Evolutionary conservation across 2,329 filamentous ascomycete species (phyloP), one percentile per base, ranked within the genome.

Genomic region (Rutstroemia sp.): DNA sequence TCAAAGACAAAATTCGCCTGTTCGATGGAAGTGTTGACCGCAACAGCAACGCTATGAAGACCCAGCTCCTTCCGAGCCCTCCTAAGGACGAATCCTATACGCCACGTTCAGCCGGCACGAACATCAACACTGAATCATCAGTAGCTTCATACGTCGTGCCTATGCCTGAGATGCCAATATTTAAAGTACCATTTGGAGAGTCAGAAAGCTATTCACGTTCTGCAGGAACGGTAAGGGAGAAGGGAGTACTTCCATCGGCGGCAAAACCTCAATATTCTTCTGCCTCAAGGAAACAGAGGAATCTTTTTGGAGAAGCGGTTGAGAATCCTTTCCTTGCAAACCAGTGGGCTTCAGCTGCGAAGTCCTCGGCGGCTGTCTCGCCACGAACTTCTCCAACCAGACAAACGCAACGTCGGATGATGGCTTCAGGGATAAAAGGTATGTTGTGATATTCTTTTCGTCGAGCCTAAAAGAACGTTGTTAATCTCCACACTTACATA

Each of bases 1-100:
- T 67, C 19, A 60, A 55, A 47, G 65, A 65, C 16, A 64, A 58
- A 17, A 66, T 68, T 21, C 57, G 39, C 27, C 58, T 65, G 47
- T 67, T 61, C 48, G 65, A 67, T 57, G 60, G 64, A 17, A 51
- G 63, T 62, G 57, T 38, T 58, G 47, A 57, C 10, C n/a, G 16
- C n/a, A 47, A 19, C 14, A 4, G 19, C 25, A n/a, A 21, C 10
- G 10, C 21, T 14, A 23, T 34, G 1, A 34, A 34, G 3, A 34
- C 14, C 4, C 30, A 47, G 21, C 8, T 27, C 19, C 16, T 21
- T n/a, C 25, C 47, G 8, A 56, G 27, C n/a, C 19, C 39, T 16
- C 10, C 19, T 12, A 55, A 55, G 23, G 12, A n/a, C 16, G 34
- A 48, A 30, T 37, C 25, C 19, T 16, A 16, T 16, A 17, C 47